Conservation (phyloP, 2,329 filamentous ascomycete species). For the Acephala macrosclerotiorum region DNA sequence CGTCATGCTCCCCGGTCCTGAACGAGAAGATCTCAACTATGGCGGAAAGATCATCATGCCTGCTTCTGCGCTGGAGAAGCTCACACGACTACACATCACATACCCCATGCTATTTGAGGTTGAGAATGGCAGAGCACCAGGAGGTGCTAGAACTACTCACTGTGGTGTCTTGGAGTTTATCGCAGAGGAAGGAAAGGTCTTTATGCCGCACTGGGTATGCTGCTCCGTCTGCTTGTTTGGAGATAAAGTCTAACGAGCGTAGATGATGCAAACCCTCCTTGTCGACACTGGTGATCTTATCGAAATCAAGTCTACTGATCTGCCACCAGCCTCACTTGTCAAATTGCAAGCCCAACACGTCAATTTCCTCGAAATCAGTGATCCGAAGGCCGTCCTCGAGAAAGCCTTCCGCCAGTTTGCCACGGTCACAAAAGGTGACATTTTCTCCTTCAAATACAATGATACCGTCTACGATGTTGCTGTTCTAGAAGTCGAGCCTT, state of each 20-base stretch:
- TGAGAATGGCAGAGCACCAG: conserved; percentile 77
- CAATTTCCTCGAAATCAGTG: conserved; percentile 94
- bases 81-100: conserved; percentile 93
- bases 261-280: conserved; percentile 93
- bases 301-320: conserved; percentile 92
- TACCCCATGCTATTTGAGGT: conserved; percentile 98
- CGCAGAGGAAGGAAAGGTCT: conserved; percentile 95
- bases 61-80: conserved; percentile 95
- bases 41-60: conserved; percentile 98
- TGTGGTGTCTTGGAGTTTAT: conserved; percentile 97
- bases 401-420: conserved; percentile 97
- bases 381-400: conserved; percentile 96
- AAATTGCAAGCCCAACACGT: conserved; percentile 95
- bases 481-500: conserved; percentile 91
- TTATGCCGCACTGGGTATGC: conserved; percentile 90
- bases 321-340: conserved; percentile 89
- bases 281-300: conserved; percentile 94
- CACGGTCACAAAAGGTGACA: conserved; percentile 88
- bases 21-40: conserved; percentile 89
- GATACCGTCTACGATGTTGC: conserved; percentile 92
- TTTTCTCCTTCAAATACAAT: conserved; percentile 97
- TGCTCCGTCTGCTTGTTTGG: not conserved
- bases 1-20: conserved; percentile 89
- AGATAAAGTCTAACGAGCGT: conserved; percentile 14
- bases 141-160: conserved; percentile 81